Base-by-base conservation (phyloP, 2,329 filamentous ascomycete genomes). In the Fusarium sp. region DNA sequence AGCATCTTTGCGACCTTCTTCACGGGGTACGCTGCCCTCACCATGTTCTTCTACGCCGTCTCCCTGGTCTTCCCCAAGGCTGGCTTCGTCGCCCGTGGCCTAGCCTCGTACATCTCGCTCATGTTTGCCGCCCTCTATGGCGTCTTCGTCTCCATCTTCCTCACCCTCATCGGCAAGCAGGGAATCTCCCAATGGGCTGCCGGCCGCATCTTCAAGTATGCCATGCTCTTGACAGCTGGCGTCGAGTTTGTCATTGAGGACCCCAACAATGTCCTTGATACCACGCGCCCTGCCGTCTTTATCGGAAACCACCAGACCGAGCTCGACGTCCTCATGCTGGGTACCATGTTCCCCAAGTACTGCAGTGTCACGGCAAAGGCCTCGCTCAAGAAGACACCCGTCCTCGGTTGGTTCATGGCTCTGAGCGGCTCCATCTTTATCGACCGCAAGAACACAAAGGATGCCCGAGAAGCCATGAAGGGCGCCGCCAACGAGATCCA, bases 241-340 rank as follows among this genome's bases (percentile, higher is more conserved):
- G 88, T 98, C 58, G 89, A 87, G 68, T 98, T 98, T 81, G 87
- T 89, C 71, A 84, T 98, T 59, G 88, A 92, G 52, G 94, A 95
- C 78, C 82, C 90, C 42, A 81, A 90, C 69, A 83, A 91, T 74
- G 81, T 91, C 76, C 89, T 95, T 67, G 85, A 85, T 56, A 91
- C 87, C 11, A 87, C 87, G 31, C 90, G 96, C 61, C 96, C 96
- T 1, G 95, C 94, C 66, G 93, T 99, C 66, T 95, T 99, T 79
- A 88, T 99, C 76, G 93, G 93, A 45, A 98, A 98, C 84, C 96
- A 99, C 85, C 96, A 99, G 88, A 94, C 93, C 24, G 96, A 98
- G 85, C 90, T 99, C 76, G 96, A 99, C 81, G 93, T 99, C 45
- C 88, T 98, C 69, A 93, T 98, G 90, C 89, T 99, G 31, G 96